Evolutionary conservation across 139 green algal species (phyloP), one percentile per base, ranked within the genome.

Genomic region (Ettlia oleoabundans): DNA sequence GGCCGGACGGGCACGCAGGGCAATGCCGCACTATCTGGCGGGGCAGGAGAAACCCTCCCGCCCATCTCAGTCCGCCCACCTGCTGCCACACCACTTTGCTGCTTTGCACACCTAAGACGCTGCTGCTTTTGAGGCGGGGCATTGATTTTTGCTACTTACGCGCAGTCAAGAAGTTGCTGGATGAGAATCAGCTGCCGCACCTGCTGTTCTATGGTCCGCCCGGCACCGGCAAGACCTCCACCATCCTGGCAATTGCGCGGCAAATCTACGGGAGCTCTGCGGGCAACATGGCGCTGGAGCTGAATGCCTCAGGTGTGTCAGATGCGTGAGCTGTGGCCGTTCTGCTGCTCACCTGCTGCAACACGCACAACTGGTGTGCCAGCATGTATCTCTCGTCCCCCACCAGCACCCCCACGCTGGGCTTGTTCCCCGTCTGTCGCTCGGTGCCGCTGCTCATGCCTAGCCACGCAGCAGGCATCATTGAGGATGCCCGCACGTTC

Each of bases 151-250:
- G 7, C 28, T 22, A 10, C 19, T 37, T 51, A 22, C 8, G 61
- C 67, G 73, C 80, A 89, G 85, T 89, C 64, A 84, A 86, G 32
- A 86, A 86, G 51, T 37, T 89, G 41, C 40, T 89, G 47, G 15
- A 24, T 0, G 85, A 89, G 61, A 81, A 86, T 58, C 87, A 97
- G 89, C 85, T 99, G 72, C 97, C 97, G 1, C 97, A 99, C 82
- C 84, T 99, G 81, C 89, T 99, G 21, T 98, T 99, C 81, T 99
- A 99, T 81, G 97, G 97, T 0, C 97, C 97, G 0, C 97, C 97
- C 10, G 97, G 97, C 4, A 99, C 96, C 2, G 97, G 97, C 19
- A 99, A 99, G 86, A 99, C 97, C 0, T 96, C 96, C 1, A 98
- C 94, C n/a, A 96, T 94, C 7, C 87, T 98, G n/a, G 94, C 95